phyloP scores from a whole-genome alignment of 2,329 filamentous ascomycete genomes.

The Pseudogymnoascus sp. region DNA sequence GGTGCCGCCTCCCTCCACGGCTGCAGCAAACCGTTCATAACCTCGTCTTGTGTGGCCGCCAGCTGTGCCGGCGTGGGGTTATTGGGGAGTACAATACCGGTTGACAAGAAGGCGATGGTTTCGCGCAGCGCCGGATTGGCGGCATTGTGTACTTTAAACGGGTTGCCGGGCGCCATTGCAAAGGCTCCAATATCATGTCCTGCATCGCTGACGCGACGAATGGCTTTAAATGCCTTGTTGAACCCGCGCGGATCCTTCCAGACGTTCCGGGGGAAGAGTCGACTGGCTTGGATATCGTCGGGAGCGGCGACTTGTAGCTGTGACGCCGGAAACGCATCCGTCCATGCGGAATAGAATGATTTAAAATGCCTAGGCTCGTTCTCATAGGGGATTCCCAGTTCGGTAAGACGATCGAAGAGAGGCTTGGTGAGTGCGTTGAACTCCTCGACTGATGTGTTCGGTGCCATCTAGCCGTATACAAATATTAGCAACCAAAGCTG shows the following conservation, averaged over 20 bases:
- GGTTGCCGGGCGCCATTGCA: conserved; percentile 19
- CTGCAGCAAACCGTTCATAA: conserved; percentile 15
- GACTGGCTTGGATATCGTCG: conserved; percentile 29
- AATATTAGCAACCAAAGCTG: no score
- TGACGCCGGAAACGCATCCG: conserved; percentile 33
- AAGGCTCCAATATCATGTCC: conserved; percentile 28
- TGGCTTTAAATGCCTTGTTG: conserved; percentile 21
- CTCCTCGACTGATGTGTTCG: no score
- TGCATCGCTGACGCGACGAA: conserved; percentile 26
- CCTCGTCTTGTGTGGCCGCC: conserved; percentile 31
- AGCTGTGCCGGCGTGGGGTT: conserved; percentile 37
- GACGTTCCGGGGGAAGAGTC: conserved; percentile 33
- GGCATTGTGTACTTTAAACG: conserved; percentile 23
- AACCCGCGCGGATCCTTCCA: conserved; percentile 25
- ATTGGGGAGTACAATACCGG: no score
- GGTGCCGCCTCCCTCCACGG: conserved; percentile 12
- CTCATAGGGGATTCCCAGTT: conserved; percentile 24
- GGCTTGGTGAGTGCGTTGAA: conserved; percentile 26
- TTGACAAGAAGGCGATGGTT: conserved; percentile 1
- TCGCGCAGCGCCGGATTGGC: conserved; percentile 28
- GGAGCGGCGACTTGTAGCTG: conserved; percentile 21
- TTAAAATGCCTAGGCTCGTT: conserved; percentile 7
- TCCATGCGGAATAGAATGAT: conserved; percentile 27
- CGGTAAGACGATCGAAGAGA: conserved; percentile 30
- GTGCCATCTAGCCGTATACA: no score